Evolutionary conservation across 805 yeast species (phyloP), one percentile per base, ranked within the genome.

Genomic region (Hanseniaspora thailandica): DNA sequence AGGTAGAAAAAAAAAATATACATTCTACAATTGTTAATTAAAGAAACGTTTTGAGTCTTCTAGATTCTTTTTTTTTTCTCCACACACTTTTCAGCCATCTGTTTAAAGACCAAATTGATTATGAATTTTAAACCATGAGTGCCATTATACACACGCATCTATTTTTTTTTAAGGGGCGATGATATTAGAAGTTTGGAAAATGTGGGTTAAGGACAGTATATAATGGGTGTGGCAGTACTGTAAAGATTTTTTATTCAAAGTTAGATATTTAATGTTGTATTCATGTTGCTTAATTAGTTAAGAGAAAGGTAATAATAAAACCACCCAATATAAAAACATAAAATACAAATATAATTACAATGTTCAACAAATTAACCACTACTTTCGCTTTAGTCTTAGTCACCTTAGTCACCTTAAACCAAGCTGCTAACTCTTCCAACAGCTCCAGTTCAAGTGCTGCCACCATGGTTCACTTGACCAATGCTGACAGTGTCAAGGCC

Each of bases 381-480:
- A 30, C 45, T 13, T 45, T 52, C 47, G 43, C 51, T 52, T 39
- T 35, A 38, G 34, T 33, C 26, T 45, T 52, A 39, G 17, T 45
- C n/a, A 45, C 48, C 26, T 28, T 41, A 30, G 28, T 47, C n/a
- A 44, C 55, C 28, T 9, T 52, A 8, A 25, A 17, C 22, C 41
- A 40, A 36, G 44, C 55, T 22, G 49, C 55, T n/a, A 45, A 35
- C 40, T 44, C 49, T 31, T 36, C 55, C 25, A 44, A 35, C 36
- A 31, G 41, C 28, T 19, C 31, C 39, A 30, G 46, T 6, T 36
- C 45, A 23, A 46, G 30, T 25, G 44, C 20, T n/a, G 50, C 55
- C 15, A 31, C 47, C 43, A 23, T 47, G 33, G n/a, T 41, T 20
- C 50, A 28, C 26, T 41, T 34, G 20, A 19, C 35, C 44, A 40